Evolutionary conservation across 495 filamentous ascomycete genomes (phyloP), one percentile per base, ranked within the genome.

Genomic region (Immersiella caudata): DNA sequence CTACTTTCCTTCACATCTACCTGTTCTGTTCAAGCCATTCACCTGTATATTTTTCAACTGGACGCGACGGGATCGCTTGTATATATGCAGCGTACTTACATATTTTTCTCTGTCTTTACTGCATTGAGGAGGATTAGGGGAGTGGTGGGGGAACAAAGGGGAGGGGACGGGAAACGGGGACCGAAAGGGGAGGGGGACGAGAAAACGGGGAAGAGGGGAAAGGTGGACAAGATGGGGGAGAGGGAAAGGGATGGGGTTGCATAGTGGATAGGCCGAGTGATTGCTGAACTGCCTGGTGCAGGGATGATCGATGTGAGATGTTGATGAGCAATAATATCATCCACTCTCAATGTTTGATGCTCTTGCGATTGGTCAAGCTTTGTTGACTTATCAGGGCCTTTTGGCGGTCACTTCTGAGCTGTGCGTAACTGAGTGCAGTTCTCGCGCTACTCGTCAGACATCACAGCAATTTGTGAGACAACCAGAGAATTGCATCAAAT

Each of bases 11-110:
- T 2, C 14, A 20, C 49, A 16, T 29, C 12, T 14, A 12, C 29
- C 33, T 52, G 65, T 8, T 55, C 52, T 52, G 21, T 22, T 55
- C 52, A 55, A 55, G n/a, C 18, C 29, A 18, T 57, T 51, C 9
- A 7, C 4, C 40, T 64, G 35, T 68, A 65, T 52, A 65, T 65
- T 29, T 27, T 58, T 14, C 55, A 22, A 33, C 9, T 50, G 35
- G 20, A 18, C 36, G 60, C 60, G 60, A 50, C 60, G 60, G 60
- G 60, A 49, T 62, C 60, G 60, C 36, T 46, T 62, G 56, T 27
- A 29, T 33, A 29, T 33, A 33, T 24, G 26, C 1, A 20, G 18
- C n/a, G 33, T 40, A 59, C 33, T 8, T 61, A 36, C 36, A 25
- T 27, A 62, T 36, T 16, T 29, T 20, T 36, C 36, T 35, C 60